Percentiles rank a stretch among this genome's conserved stretches.
These are phyloP conservation scores for Metschnikowia reukaufii DNA, from an alignment of 805 yeast species.

Conservation along the genomic window DNA sequence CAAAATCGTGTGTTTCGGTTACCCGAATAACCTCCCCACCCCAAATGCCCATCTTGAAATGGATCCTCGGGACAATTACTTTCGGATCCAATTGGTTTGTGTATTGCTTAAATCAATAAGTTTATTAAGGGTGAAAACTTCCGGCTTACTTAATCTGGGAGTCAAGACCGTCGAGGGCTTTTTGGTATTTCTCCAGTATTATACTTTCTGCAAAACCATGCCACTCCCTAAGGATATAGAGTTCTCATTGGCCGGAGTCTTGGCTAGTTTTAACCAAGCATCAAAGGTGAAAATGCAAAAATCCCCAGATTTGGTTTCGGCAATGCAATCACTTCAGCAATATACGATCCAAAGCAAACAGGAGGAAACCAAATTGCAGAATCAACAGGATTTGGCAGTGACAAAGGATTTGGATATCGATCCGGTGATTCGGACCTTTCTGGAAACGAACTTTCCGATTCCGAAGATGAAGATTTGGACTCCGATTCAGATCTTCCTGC, in stretches of 20 bases:
- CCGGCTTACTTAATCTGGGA: conserved; percentile 10
- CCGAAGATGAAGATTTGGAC: conserved; percentile 8
- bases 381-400: background rate
- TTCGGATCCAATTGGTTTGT: conserved; percentile 60
- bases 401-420: conserved; percentile 31
- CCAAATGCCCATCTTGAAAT: conserved; percentile 49
- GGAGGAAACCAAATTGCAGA: background rate
- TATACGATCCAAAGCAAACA: conserved; percentile 7
- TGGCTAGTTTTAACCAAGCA: conserved; percentile 28
- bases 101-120: conserved; percentile 24
- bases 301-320: conserved; percentile 27
- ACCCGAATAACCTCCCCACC: conserved; percentile 51
- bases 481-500: background rate
- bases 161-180: conserved; percentile 31
- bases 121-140: conserved; percentile 8
- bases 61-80: conserved; percentile 71
- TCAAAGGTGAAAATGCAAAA: conserved; percentile 32
- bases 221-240: conserved; percentile 66
- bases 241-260: conserved; percentile 50
- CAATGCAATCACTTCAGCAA: conserved; percentile 13
- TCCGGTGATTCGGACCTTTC: conserved; percentile 18
- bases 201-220: conserved; percentile 56
- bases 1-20: conserved; percentile 63
- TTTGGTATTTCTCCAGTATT: conserved; percentile 68
- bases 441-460: conserved; percentile 12